These are phyloP conservation scores for Metroxylon sagu DNA, from an alignment of 176 grass and related monocot genomes.

Conservation along the genomic window DNA sequence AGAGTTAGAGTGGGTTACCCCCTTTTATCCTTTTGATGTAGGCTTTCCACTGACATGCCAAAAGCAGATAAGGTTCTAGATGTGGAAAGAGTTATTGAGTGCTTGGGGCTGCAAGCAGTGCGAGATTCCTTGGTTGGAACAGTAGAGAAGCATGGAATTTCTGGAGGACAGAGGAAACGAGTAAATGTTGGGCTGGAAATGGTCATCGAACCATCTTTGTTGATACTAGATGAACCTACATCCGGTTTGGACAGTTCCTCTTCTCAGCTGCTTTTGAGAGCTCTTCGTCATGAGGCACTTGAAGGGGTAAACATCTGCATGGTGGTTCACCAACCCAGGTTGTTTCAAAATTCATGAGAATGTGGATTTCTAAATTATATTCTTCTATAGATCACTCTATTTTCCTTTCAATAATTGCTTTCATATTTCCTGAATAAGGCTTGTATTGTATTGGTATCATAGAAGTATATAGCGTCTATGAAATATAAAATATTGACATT, in stretches of 20 bases:
- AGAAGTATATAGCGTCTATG: too few relatives aligned
- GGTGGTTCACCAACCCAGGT: constrained; percentile 90
- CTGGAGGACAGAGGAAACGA: constrained; percentile 76
- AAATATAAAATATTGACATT: too few relatives aligned
- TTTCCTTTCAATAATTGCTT: too few relatives aligned
- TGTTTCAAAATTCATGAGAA: not conserved
- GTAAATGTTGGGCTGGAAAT: constrained; percentile 84
- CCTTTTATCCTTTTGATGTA: constrained; percentile 5
- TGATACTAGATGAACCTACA: constrained; percentile 86
- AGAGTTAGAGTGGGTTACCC: not conserved
- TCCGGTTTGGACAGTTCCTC: constrained; percentile 85
- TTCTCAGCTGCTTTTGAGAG: constrained; percentile 60
- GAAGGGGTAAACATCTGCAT: constrained; percentile 69
- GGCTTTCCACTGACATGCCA: constrained; percentile 42
- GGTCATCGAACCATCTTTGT: constrained; percentile 83
- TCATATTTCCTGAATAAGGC: too few relatives aligned
- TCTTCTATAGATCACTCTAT: too few relatives aligned
- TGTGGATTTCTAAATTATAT: too few relatives aligned
- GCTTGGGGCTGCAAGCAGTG: constrained; percentile 64
- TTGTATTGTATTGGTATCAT: too few relatives aligned
- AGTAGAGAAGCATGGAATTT: constrained; percentile 75
- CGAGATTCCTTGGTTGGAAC: constrained; percentile 77
- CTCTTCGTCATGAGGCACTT: constrained; percentile 69
- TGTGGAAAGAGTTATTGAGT: constrained; percentile 69
- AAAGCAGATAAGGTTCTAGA: constrained; percentile 44